These are phyloP conservation scores for Saccharata proteae DNA, from an alignment of 2,329 filamentous ascomycete genomes.

Conservation along the genomic window DNA sequence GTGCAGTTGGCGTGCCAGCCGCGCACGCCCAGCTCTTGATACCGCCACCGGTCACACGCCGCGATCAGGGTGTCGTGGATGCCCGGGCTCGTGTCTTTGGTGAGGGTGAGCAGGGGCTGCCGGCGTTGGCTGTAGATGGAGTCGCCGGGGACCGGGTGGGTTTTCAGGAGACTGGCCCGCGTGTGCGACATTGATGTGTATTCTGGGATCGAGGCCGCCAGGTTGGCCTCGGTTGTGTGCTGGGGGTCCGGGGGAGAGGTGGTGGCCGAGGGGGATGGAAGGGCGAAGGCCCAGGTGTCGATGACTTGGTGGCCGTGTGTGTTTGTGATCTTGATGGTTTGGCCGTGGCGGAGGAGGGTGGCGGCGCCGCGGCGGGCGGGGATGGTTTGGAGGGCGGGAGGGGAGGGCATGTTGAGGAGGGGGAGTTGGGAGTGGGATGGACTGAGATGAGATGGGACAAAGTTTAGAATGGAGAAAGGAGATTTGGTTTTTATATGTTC, in stretches of 20 bases:
- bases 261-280: constrained; percentile 36
- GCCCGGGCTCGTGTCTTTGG: constrained; percentile 32
- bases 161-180: constrained; percentile 29
- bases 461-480: too few species aligned
- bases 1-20: constrained; percentile 37
- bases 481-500: too few species aligned
- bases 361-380: constrained; percentile 36
- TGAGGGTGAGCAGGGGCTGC: constrained; percentile 32
- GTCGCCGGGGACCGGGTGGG: constrained; percentile 17
- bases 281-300: constrained; percentile 38
- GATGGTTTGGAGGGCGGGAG: constrained; percentile 6
- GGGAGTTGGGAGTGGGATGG: too few species aligned
- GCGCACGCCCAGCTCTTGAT: constrained; percentile 21
- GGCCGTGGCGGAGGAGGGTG: constrained; percentile 37
- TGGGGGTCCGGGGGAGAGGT: constrained; percentile 34
- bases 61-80: constrained; percentile 36
- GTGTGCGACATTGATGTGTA: constrained; percentile 36
- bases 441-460: too few species aligned
- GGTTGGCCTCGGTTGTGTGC: constrained; percentile 33
- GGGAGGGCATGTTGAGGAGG: too few species aligned
- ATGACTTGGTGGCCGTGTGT: constrained; percentile 39
- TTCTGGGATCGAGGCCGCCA: constrained; percentile 25
- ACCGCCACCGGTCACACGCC: constrained; percentile 34
- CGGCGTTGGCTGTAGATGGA: constrained; percentile 32
- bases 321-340: constrained; percentile 39